Base-by-base conservation (phyloP, 73 alveolate genomes). In the Symbiodinium pilosum region DNA sequence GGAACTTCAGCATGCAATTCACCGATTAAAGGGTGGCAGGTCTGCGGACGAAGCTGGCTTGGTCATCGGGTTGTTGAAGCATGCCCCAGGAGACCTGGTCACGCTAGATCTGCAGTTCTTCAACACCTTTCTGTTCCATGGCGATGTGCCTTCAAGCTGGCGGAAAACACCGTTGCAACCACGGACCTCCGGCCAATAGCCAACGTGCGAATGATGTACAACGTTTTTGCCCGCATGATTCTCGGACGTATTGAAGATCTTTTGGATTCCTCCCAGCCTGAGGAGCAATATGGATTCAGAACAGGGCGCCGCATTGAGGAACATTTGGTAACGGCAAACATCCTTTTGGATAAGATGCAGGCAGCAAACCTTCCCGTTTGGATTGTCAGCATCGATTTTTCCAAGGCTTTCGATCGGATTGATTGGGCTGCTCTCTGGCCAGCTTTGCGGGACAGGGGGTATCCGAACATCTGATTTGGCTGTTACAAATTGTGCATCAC, bases 251-350 rank as follows among this genome's bases (percentile, higher is more conserved):
- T 38, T 34, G 47, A 81, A 12, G 2, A 36, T 18, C 16, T 81
- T 24, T 38, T 81, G 36, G 47, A 40, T 14, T 26, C 51, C 0
- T 20, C 34, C 12, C 38, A 81, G 40, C 87, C 87, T 38, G 56
- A 36, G 47, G 87, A 81, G 7, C 56, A 81, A 38, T 56, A 81
- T 18, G 87, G 87, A 4, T 81, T 81, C 87, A 81, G 87, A 38
- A 38, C 12, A 18, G 87, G 87, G 18, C 41, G 86, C 28, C 86
- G 86, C 43, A 73, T 77, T 20, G 87, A 77, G 34, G 87, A 77
- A 36, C 87, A 77, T 38, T 32, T 77, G 2, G 36, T 77, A 11
- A 77, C 47, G 59, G 87, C 84, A n/a, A 69, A 69, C n/a, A 2
- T 69, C 11, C 6, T 32, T 7, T 7, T 69, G 8, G 84, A 69